Percentiles rank a stretch among this genome's conserved stretches.
phyloP scores from a whole-genome alignment of 441 rosid genomes.

The Hypseocharis bilobata region DNA sequence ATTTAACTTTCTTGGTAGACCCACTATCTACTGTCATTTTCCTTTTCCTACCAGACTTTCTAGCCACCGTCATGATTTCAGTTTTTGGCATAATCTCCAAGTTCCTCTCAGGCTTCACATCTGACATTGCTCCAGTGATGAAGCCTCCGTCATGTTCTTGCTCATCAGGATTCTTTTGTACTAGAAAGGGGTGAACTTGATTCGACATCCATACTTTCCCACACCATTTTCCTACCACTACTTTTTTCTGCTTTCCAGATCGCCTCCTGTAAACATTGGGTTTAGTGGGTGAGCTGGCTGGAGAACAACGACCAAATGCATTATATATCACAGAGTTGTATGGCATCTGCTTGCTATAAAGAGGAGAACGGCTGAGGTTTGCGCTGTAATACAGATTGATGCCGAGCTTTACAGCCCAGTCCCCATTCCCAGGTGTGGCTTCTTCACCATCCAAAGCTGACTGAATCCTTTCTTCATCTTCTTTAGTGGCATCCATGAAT shows the following conservation, averaged over 20 bases:
- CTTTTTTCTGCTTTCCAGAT: conserved; percentile 56
- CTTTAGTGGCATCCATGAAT: conserved; percentile 52
- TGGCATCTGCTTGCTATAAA: conserved; percentile 96
- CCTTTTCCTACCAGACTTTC: conserved; percentile 58
- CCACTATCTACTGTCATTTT: conserved; percentile 35
- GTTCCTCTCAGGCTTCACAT: conserved; percentile 45
- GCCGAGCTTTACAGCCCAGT: conserved; percentile 92
- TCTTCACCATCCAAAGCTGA: conserved; percentile 69
- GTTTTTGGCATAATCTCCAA: conserved; percentile 26
- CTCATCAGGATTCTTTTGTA: conserved; percentile 41
- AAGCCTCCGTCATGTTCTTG: conserved; percentile 44
- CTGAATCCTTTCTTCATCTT: conserved; percentile 64
- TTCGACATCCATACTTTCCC: conserved; percentile 98
- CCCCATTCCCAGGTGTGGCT: conserved; percentile 69
- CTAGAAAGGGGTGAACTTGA: conserved; percentile 78
- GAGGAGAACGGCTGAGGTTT: conserved; percentile 64
- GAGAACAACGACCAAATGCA: conserved; percentile 71
- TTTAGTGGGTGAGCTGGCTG: conserved; percentile 44
- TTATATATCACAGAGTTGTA: conserved; percentile 76
- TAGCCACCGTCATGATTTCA: conserved; percentile 33
- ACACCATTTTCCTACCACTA: conserved; percentile 96
- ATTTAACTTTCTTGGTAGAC: conserved; percentile 40
- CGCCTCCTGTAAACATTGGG: conserved; percentile 39
- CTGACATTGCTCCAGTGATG: conserved; percentile 27
- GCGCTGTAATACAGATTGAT: conserved; percentile 84